phyloP scores from a whole-genome alignment of 192 early-diverging fungal genomes.

The Umbelopsis ramanniana region DNA sequence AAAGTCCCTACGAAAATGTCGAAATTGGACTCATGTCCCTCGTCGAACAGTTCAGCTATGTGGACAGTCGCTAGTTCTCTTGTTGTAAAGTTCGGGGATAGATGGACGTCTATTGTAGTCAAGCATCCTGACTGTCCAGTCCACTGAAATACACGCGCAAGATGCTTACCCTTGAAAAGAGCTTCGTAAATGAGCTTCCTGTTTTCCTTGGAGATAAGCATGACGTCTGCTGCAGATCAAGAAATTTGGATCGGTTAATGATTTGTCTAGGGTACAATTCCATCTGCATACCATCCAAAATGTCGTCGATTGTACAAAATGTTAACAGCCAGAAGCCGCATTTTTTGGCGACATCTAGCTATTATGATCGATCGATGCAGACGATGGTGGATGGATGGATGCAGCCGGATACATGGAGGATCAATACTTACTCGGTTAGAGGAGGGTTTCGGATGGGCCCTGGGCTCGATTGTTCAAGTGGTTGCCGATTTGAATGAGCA shows the following conservation, averaged over 20 bases:
- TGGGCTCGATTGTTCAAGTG: slow-evolving; percentile 4
- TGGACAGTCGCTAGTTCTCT: not conserved
- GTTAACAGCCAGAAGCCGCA: not conserved
- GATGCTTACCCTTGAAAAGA: slow-evolving; percentile 79
- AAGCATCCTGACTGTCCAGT: not conserved
- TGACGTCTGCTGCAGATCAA: slow-evolving; percentile 51
- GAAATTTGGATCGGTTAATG: not conserved
- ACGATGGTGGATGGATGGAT: not conserved
- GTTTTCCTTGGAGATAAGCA: slow-evolving; percentile 98
- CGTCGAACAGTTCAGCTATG: too few species aligned
- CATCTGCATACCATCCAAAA: not conserved
- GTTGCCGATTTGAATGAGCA: too few species aligned
- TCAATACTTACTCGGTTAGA: not conserved
- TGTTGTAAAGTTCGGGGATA: not conserved
- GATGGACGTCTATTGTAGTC: too few species aligned
- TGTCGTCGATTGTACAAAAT: not conserved
- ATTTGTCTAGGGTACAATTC: not conserved
- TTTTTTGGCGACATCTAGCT: not conserved
- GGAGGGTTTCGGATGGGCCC: not conserved
- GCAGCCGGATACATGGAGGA: not conserved
- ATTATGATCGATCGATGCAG: not conserved
- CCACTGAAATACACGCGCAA: not conserved
- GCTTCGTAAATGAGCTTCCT: slow-evolving; percentile 95
- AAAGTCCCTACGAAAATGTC: too few species aligned
- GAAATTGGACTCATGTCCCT: too few species aligned